These are phyloP conservation scores for Fusarium sp. DNA, from an alignment of 2,329 filamentous ascomycete species.

Conservation along the genomic window DNA sequence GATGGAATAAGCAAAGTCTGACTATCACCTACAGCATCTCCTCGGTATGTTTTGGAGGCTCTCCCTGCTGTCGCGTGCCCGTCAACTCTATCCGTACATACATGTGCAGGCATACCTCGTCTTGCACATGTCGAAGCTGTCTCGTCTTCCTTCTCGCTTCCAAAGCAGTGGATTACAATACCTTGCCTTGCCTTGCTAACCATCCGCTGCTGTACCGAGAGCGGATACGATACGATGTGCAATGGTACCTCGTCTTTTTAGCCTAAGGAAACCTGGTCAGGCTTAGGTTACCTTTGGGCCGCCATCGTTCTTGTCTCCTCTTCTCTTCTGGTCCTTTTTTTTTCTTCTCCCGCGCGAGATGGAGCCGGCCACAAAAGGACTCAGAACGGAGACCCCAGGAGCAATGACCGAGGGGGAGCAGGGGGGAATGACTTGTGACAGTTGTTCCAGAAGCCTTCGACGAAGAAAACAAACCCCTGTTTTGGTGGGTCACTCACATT, in stretches of 20 bases:
- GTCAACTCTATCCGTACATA: background rate
- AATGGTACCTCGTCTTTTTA: conserved; percentile 10
- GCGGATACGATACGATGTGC: conserved; percentile 27
- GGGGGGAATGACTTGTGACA: conserved; percentile 23
- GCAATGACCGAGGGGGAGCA: conserved; percentile 13
- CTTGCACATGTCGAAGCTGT: conserved; percentile 1
- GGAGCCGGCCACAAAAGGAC: conserved; percentile 22
- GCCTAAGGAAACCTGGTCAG: conserved; percentile 11
- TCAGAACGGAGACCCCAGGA: conserved; percentile 11
- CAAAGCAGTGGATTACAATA: conserved; percentile 19
- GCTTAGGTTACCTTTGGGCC: conserved; percentile 8
- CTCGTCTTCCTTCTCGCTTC: conserved; percentile 24
- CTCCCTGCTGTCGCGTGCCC: conserved; percentile 18
- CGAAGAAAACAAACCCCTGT: conserved; percentile 14
- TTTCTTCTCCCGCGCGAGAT: background rate
- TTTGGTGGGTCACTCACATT: conserved; percentile 7
- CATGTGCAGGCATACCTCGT: background rate
- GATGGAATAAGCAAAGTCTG: conserved; percentile 1
- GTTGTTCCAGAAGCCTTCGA: conserved; percentile 38
- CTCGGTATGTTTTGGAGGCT: background rate
- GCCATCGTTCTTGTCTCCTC: background rate
- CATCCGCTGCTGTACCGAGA: conserved; percentile 21
- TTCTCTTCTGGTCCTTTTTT: background rate
- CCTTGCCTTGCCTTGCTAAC: background rate
- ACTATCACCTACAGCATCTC: background rate